Evolutionary conservation across 768 basidiomycete genomes (phyloP).

Genomic region (Boletus subparvulus): DNA sequence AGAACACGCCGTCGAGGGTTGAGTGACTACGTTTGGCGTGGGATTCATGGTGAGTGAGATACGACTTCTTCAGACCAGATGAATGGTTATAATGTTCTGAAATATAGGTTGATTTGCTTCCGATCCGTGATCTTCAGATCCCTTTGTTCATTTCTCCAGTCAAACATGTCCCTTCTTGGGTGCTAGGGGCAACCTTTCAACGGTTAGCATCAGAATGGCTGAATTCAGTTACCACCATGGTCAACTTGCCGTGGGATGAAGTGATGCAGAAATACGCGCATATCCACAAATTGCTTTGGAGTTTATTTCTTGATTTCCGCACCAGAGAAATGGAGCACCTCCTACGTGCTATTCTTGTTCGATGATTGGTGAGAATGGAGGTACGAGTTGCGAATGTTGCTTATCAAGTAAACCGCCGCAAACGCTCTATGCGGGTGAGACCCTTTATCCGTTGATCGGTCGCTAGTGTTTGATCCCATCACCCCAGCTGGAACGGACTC

Average conservation of each 20-base stretch:
- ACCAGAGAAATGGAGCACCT: not conserved
- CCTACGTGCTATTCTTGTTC: not conserved
- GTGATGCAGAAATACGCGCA: slow-evolving; percentile 3
- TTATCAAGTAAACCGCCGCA: slow-evolving; percentile 6
- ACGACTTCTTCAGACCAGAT: not conserved
- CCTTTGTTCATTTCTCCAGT: not conserved
- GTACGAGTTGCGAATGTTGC: not conserved
- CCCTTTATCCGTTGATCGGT: not conserved
- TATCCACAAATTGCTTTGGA: not conserved
- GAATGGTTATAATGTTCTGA: not conserved
- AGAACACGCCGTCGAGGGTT: slow-evolving; percentile 4
- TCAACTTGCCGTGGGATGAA: slow-evolving; percentile 4
- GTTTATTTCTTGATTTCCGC: not conserved
- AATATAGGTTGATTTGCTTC: slow-evolving; percentile 1
- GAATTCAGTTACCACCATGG: slow-evolving; percentile 2
- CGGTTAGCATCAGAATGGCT: slow-evolving; percentile 3
- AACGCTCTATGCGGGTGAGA: not conserved
- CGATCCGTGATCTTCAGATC: not conserved
- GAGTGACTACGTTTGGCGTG: slow-evolving; percentile 3
- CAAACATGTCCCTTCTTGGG: slow-evolving; percentile 4
- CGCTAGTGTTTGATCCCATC: not conserved
- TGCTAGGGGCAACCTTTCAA: slow-evolving; percentile 2
- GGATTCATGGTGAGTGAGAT: not conserved
- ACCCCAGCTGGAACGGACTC: slow-evolving; percentile 2
- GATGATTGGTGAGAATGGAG: slow-evolving; percentile 6